phyloP scores from a whole-genome alignment of 1,139 yeast genomes.

The Saccharomyces hybrid region DNA sequence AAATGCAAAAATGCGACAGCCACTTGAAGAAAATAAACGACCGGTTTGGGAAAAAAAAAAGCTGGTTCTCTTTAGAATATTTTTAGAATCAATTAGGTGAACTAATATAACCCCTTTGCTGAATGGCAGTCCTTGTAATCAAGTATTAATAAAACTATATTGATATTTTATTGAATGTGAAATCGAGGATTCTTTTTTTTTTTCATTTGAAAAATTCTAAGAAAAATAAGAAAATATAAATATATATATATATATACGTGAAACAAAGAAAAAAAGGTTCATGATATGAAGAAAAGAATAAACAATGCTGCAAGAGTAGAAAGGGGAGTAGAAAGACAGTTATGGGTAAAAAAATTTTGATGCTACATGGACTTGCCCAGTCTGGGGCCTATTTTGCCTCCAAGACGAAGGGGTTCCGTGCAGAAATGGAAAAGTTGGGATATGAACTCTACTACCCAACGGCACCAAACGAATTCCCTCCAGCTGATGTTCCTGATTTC shows the following conservation, averaged over 20 bases:
- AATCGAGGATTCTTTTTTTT: not conserved
- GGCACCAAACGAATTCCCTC: constrained; percentile 44
- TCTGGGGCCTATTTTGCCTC: constrained; percentile 65
- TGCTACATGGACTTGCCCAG: constrained; percentile 55
- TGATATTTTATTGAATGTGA: not conserved
- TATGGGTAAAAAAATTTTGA: constrained; percentile 35
- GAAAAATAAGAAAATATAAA: not conserved
- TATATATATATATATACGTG: not conserved
- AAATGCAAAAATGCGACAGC: not conserved
- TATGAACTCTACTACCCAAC: constrained; percentile 64
- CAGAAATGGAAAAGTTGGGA: constrained; percentile 51
- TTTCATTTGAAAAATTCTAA: not conserved
- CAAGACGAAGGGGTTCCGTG: constrained; percentile 67
- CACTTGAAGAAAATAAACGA: not conserved
- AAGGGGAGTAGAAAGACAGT: not conserved
- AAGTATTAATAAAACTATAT: not conserved
- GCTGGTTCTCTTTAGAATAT: not conserved
- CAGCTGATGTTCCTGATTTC: constrained; percentile 26
- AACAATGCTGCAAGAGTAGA: not conserved
- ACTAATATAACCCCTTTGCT: not conserved
- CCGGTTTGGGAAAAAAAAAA: not conserved
- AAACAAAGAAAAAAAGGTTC: not conserved
- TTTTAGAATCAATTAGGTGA: not conserved
- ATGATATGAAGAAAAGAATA: not conserved
- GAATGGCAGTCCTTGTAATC: not conserved